Base-by-base conservation (phyloP, 805 yeast species). In the Starmerella apis region DNA sequence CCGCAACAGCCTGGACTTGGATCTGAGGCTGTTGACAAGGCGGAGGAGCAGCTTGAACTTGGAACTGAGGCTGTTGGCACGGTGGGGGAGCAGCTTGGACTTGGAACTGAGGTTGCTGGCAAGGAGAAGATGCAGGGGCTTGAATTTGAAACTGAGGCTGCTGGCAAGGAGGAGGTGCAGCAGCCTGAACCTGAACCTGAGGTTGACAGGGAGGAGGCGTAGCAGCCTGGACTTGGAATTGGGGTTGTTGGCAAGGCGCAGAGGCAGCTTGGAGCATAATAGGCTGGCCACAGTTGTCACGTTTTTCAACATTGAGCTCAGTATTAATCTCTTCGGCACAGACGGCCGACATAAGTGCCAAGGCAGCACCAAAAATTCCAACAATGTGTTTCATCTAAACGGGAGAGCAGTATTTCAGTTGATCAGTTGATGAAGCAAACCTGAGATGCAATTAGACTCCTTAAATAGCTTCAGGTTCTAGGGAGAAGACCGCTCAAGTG, bases 1-100 rank as follows among this genome's bases (percentile, higher is more conserved):
- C 44, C 30, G 44, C 50, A 24, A 43, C 55, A 7, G 54, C 52
- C 23, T 48, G 52, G 20, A 47, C 42, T 39, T 51, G 49, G n/a
- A 19, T 36, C 16, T 41, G 50, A 31, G 20, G 51, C 20, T 51
- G 51, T n/a, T 51, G 33, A 18, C 37, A 27, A 10, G 43, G 52
- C 16, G 37, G 48, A 24, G 47, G 52, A 13, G 54, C 52, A 23
- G 43, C 49, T 19, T 43, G 44, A 27, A 43, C 33, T 6, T 14
- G 28, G 7, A 31, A 6, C 7, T 31, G 50, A 35, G 14, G 51
- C 20, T 51, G 33, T 13, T 23, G 20, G 28, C 37, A 50, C 2
- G 22, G 13, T 18, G 35, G 35, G 16, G 37, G 22, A n/a, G 23
- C 48, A 6, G 52, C 51, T 25, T 46, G 51, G 20, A 48, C 42